A percentile compares a stretch with the other conserved stretches of the same genome.
These are phyloP conservation scores for Moniliella sp. DNA, from an alignment of 1,284 basidiomycete genomes.

Conservation along the genomic window DNA sequence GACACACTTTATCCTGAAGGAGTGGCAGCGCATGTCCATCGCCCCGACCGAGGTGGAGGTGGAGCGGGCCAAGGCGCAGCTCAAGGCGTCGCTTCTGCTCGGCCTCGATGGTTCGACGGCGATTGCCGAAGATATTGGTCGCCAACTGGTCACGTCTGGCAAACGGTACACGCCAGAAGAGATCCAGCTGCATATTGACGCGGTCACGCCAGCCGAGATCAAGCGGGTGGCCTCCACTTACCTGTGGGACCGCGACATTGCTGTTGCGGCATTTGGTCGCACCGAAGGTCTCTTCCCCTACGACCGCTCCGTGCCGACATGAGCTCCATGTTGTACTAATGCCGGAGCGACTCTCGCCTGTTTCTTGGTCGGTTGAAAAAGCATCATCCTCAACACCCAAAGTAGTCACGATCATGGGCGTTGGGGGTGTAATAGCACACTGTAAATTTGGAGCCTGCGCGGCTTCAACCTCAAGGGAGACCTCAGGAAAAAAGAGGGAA, in stretches of 20 bases:
- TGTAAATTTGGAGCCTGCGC: no score
- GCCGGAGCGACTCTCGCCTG: no score
- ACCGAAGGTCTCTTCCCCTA: conserved; percentile 56
- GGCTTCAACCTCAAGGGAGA: no score
- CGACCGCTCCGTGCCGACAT: conserved; percentile 33
- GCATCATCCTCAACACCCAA: no score
- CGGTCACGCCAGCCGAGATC: conserved; percentile 70
- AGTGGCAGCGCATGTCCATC: conserved; percentile 91
- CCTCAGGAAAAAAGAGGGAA: no score
- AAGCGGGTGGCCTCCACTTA: conserved; percentile 85
- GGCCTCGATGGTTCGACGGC: conserved; percentile 83
- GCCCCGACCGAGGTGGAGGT: conserved; percentile 69
- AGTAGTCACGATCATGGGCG: no score
- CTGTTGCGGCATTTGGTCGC: conserved; percentile 37
- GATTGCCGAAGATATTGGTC: conserved; percentile 89
- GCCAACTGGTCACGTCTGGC: conserved; percentile 84
- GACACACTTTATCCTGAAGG: conserved; percentile 74
- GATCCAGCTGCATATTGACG: conserved; percentile 77
- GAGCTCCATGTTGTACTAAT: conserved; percentile 32
- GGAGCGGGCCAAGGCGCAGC: conserved; percentile 87
- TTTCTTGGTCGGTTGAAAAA: no score
- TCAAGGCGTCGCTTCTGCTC: conserved; percentile 79
- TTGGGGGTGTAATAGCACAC: no score
- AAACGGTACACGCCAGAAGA: conserved; percentile 58
- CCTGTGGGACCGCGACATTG: conserved; percentile 70